Conservation (phyloP, 768 basidiomycete genomes). For the Pulveroboletus frians region DNA sequence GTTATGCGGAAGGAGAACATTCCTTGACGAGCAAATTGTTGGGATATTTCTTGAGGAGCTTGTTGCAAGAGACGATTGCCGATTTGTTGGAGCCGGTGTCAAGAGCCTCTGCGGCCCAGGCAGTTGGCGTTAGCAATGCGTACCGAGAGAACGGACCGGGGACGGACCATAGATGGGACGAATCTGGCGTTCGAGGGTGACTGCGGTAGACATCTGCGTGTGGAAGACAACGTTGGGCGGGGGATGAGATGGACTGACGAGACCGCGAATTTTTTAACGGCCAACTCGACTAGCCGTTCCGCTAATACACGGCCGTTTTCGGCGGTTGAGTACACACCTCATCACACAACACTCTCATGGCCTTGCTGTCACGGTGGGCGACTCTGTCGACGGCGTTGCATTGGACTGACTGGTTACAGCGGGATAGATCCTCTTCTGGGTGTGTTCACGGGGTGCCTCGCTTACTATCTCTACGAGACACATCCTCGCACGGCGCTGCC, state of each 20-base stretch:
- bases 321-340: conserved; percentile 16
- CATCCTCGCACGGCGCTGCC: conserved; percentile 68
- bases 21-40: conserved; percentile 71
- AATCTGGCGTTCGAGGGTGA: conserved; percentile 75
- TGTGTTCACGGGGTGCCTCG: conserved; percentile 70
- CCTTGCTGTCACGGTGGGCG: conserved; percentile 31
- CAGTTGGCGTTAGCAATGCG: conserved; percentile 2
- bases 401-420: conserved; percentile 33
- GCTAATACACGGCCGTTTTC: conserved; percentile 19
- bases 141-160: not conserved
- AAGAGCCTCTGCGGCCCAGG: conserved; percentile 57
- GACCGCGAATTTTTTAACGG: conserved; percentile 23
- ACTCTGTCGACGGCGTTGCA: not conserved
- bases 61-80: conserved; percentile 80
- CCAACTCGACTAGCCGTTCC: conserved; percentile 20
- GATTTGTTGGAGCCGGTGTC: conserved; percentile 86
- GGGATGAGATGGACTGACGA: not conserved
- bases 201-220: conserved; percentile 41
- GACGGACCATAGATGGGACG: conserved; percentile 76
- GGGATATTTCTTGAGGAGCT: conserved; percentile 81
- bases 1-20: not conserved
- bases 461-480: conserved; percentile 75
- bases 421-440: conserved; percentile 68
- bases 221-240: not conserved
- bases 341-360: conserved; percentile 22